phyloP scores from a whole-genome alignment of 116 monocot genomes.

The Papilionanthe hybrid region DNA sequence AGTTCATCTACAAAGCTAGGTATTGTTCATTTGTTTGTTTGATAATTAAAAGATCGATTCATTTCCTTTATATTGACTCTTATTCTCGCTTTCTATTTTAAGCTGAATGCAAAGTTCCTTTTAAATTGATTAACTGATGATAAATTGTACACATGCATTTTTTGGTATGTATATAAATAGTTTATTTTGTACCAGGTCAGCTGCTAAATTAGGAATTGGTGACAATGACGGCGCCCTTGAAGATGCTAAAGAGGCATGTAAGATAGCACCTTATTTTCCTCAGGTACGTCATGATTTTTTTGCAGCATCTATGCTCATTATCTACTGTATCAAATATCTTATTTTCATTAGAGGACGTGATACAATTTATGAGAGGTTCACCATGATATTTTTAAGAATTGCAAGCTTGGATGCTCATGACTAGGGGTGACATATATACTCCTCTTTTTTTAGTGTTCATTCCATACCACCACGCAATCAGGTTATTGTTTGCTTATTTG shows the following conservation, averaged over 20 bases:
- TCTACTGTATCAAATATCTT: neutral
- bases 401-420: no score
- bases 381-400: neutral
- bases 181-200: constrained; percentile 32
- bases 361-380: neutral
- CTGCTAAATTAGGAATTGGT: constrained; percentile 61
- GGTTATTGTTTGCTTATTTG: no score
- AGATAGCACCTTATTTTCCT: constrained; percentile 50
- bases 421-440: no score
- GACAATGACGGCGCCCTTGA: constrained; percentile 58
- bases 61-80: neutral
- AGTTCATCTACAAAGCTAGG: constrained; percentile 74
- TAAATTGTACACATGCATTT: neutral
- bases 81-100: neutral
- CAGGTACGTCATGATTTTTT: constrained; percentile 34
- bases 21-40: constrained; percentile 9
- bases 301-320: neutral
- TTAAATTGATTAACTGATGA: neutral
- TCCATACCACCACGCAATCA: no score
- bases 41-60: neutral
- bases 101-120: neutral
- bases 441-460: no score
- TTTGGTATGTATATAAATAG: neutral
- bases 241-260: constrained; percentile 67
- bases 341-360: neutral